Evolutionary conservation across 2,329 filamentous ascomycete species (phyloP).

Genomic region (Verticillium longisporum): DNA sequence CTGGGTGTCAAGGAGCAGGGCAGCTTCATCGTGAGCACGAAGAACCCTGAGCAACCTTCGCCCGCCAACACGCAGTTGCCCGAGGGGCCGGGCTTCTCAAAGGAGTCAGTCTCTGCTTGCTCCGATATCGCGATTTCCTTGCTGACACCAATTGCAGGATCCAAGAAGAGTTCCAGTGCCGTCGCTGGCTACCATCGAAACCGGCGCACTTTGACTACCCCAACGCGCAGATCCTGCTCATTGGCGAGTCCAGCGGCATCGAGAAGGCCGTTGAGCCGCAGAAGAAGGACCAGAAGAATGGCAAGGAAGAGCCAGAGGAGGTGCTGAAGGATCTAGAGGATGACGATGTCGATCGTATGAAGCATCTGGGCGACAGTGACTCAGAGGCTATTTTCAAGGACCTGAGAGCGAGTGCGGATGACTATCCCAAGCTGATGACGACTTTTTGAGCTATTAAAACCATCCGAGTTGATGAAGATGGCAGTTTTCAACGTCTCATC

Average conservation of each 20-base stretch:
- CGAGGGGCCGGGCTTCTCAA: conserved; percentile 60
- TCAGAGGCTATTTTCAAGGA: conserved; percentile 39
- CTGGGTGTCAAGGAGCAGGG: conserved; percentile 66
- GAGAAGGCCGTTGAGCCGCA: conserved; percentile 49
- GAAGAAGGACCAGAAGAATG: conserved; percentile 48
- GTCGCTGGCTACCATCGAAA: conserved; percentile 68
- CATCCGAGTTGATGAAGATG: too few species aligned
- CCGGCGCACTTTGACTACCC: conserved; percentile 69
- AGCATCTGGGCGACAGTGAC: conserved; percentile 37
- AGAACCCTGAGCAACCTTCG: conserved; percentile 67
- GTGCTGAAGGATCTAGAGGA: conserved; percentile 69
- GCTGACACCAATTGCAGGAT: conserved; percentile 35
- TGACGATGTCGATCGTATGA: conserved; percentile 64
- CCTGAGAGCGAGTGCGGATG: conserved; percentile 41
- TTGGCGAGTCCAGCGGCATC: conserved; percentile 60
- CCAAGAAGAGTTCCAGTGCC: conserved; percentile 61
- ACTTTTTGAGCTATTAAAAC: conserved; percentile 34
- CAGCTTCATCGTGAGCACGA: conserved; percentile 71
- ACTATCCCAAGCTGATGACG: conserved; percentile 57
- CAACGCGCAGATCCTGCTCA: conserved; percentile 70
- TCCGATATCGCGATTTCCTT: background rate
- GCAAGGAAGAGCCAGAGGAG: conserved; percentile 58
- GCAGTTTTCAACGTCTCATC: too few species aligned
- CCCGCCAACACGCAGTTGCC: conserved; percentile 58
- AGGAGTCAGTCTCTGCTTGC: conserved; percentile 44